Evolutionary conservation across 371 early-diverging fungal genomes (phyloP), one percentile per base, ranked within the genome.

Genomic region (Fennellomyces sp.): DNA sequence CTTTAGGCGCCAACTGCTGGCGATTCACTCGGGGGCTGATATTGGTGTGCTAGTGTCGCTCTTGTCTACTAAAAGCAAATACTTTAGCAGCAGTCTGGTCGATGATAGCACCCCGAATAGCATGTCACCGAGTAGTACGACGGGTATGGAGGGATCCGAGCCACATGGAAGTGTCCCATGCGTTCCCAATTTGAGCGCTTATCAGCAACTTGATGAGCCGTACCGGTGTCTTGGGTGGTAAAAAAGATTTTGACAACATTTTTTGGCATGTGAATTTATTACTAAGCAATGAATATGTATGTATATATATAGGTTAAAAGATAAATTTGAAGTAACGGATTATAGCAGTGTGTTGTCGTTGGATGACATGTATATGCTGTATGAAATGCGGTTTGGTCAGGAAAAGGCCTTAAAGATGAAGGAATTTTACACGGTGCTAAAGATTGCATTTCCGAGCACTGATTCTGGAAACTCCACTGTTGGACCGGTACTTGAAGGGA

Each of bases 221-320:
- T 80, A 65, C 50, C 67, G 80, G 38, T 80, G 80, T 58, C 63
- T 80, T 12, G 80, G 80, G 45, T 80, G 80, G 80, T 76, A 66
- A 60, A 57, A 42, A n/a, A n/a, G n/a, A n/a, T n/a, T n/a, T n/a
- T n/a, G n/a, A n/a, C n/a, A n/a, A n/a, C n/a, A n/a, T n/a, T n/a
- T n/a, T n/a, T n/a, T n/a, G n/a, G n/a, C n/a, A n/a, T n/a, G n/a
- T n/a, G n/a, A n/a, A n/a, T n/a, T n/a, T n/a, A n/a, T n/a, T n/a
- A n/a, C n/a, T n/a, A n/a, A n/a, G n/a, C n/a, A n/a, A n/a, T n/a
- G n/a, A n/a, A n/a, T n/a, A n/a, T n/a, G n/a, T n/a, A n/a, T 17
- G 2, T 41, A 58, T 30, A 45, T 11, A 19, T 8, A 11, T 53
- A 76, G 76, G 76, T 35, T 80, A n/a, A 80, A 80, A 45, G 76